Conservation (phyloP, 345 rosid species). For the Bruguiera sexangula region DNA sequence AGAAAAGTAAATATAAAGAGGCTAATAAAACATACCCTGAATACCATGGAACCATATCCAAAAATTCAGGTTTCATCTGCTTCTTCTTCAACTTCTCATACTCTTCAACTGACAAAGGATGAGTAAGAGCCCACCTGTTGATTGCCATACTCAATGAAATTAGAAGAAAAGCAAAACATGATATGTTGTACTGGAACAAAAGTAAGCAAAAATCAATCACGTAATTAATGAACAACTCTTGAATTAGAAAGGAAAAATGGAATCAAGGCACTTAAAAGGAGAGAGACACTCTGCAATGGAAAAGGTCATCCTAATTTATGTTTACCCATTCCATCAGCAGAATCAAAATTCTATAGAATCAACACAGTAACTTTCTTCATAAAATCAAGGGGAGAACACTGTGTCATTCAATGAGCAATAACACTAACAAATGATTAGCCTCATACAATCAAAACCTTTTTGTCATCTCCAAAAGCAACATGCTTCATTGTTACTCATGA, state of each 20-base stretch:
- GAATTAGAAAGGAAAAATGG: neutral
- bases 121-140: slow-evolving; percentile 95
- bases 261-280: neutral
- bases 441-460: too few relatives aligned
- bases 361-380: too few relatives aligned
- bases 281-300: neutral
- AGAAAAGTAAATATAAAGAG: neutral
- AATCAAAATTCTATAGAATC: neutral
- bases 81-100: slow-evolving; percentile 69
- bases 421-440: too few relatives aligned
- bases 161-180: slow-evolving; percentile 8
- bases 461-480: neutral
- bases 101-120: slow-evolving; percentile 78
- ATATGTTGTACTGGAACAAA: neutral
- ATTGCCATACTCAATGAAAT: slow-evolving; percentile 18
- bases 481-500: neutral
- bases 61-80: slow-evolving; percentile 89
- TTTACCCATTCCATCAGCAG: neutral
- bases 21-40: slow-evolving; percentile 65
- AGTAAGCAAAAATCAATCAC: slow-evolving; percentile 6
- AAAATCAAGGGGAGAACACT: too few relatives aligned
- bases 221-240: neutral
- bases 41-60: slow-evolving; percentile 99
- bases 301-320: neutral
- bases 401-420: too few relatives aligned